These are phyloP conservation scores for Colletotrichum liaoningense DNA, from an alignment of 2,329 filamentous ascomycete species.

Conservation along the genomic window DNA sequence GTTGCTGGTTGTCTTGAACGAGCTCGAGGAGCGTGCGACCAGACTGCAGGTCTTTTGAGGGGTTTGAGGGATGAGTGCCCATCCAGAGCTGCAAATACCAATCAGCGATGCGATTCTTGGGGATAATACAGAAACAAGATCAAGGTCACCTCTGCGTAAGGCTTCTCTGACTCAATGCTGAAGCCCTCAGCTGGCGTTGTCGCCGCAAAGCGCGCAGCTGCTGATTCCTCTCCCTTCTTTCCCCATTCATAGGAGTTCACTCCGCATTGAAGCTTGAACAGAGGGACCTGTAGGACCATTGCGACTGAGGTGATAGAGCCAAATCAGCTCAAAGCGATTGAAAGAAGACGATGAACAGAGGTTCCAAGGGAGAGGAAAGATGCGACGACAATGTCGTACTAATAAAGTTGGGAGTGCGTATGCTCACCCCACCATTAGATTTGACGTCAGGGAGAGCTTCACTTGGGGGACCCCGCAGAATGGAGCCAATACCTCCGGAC, in stretches of 20 bases:
- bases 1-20: constrained; percentile 84
- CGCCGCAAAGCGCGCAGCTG: constrained; percentile 89
- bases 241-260: constrained; percentile 99
- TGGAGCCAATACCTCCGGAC: constrained; percentile 4
- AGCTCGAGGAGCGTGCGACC: constrained; percentile 89
- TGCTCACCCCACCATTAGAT: constrained; percentile 31
- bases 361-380: background rate
- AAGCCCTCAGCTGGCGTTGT: constrained; percentile 83
- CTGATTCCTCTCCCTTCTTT: constrained; percentile 88
- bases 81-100: constrained; percentile 83
- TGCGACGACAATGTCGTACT: constrained; percentile 14
- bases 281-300: constrained; percentile 75
- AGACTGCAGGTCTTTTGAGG: constrained; percentile 88
- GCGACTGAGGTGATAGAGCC: background rate
- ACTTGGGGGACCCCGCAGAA: constrained; percentile 30
- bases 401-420: constrained; percentile 10
- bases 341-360: background rate
- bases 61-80: constrained; percentile 96
- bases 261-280: constrained; percentile 88
- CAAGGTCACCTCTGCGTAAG: constrained; percentile 85
- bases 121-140: background rate
- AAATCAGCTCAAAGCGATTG: background rate
- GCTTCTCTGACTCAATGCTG: constrained; percentile 84
- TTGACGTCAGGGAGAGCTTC: constrained; percentile 35
- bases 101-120: constrained; percentile 22